These are phyloP conservation scores for Ammopiptanthus mongolicus DNA, from an alignment of 306 rosid genomes.

Conservation along the genomic window DNA sequence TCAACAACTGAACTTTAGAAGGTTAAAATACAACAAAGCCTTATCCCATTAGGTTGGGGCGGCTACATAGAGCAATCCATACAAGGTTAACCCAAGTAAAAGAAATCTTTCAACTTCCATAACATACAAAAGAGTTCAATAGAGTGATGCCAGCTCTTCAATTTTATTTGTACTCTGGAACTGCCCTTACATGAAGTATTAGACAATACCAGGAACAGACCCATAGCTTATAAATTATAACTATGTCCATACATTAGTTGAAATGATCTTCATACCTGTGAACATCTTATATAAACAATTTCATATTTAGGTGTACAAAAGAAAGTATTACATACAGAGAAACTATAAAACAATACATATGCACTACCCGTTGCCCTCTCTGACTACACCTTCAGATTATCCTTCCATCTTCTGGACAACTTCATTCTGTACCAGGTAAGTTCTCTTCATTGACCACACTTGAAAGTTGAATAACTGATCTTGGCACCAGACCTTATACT, in stretches of 20 bases:
- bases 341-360: slow-evolving; percentile 29
- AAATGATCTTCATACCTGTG: slow-evolving; percentile 34
- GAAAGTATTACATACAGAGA: slow-evolving; percentile 35
- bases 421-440: slow-evolving; percentile 38
- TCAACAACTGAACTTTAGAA: neutral
- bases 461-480: neutral
- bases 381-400: slow-evolving; percentile 30
- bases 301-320: slow-evolving; percentile 48
- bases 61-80: slow-evolving; percentile 1
- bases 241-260: slow-evolving; percentile 19
- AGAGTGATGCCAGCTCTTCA: neutral
- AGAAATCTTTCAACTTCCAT: neutral
- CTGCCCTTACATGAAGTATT: slow-evolving; percentile 8
- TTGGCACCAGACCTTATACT: slow-evolving; percentile 26
- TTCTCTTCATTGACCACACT: slow-evolving; percentile 30
- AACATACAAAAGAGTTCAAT: slow-evolving; percentile 10
- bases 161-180: slow-evolving; percentile 13
- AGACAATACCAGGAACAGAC: slow-evolving; percentile 18
- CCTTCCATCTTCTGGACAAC: slow-evolving; percentile 32
- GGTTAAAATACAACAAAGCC: neutral
- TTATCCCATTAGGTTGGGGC: neutral
- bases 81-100: neutral
- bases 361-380: slow-evolving; percentile 32
- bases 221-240: slow-evolving; percentile 19
- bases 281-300: slow-evolving; percentile 41